Conservation (phyloP, 352 stramenopile genomes). For the Pythium insidiosum region DNA sequence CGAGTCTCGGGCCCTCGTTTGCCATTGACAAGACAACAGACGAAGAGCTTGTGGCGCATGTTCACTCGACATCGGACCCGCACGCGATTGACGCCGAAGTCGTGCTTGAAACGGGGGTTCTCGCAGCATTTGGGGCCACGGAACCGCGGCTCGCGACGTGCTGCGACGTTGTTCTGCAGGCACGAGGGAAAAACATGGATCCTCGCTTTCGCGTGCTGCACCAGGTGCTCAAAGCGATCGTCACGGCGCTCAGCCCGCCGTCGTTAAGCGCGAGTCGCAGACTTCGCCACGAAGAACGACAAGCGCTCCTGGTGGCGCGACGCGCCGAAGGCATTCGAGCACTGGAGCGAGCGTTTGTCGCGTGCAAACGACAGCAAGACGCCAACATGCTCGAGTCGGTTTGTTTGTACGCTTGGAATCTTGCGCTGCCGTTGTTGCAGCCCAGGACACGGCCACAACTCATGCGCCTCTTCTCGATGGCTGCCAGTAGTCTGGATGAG, state of each 20-base stretch:
- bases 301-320: slow-evolving; percentile 27
- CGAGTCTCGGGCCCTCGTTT: slow-evolving; percentile 31
- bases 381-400: slow-evolving; percentile 71
- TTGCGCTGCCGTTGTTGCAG: slow-evolving; percentile 73
- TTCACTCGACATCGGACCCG: slow-evolving; percentile 19
- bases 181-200: slow-evolving; percentile 42
- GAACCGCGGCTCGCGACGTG: slow-evolving; percentile 21
- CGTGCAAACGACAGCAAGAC: slow-evolving; percentile 68
- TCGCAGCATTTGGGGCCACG: slow-evolving; percentile 33
- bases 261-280: slow-evolving; percentile 7
- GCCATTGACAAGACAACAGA: slow-evolving; percentile 17
- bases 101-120: slow-evolving; percentile 42
- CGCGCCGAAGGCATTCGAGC: slow-evolving; percentile 69
- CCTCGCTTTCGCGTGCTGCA: slow-evolving; percentile 38
- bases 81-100: slow-evolving; percentile 47
- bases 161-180: slow-evolving; percentile 41
- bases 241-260: slow-evolving; percentile 21
- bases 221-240: slow-evolving; percentile 42
- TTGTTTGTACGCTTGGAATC: slow-evolving; percentile 78
- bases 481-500: slow-evolving; percentile 57
- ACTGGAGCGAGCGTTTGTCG: slow-evolving; percentile 70
- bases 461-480: slow-evolving; percentile 56
- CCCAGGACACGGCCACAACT: slow-evolving; percentile 61
- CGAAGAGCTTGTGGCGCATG: slow-evolving; percentile 26
- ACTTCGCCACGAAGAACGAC: slow-evolving; percentile 22